Conservation (phyloP, 2,329 filamentous ascomycete species). For the Rhynchosporium agropyri region DNA sequence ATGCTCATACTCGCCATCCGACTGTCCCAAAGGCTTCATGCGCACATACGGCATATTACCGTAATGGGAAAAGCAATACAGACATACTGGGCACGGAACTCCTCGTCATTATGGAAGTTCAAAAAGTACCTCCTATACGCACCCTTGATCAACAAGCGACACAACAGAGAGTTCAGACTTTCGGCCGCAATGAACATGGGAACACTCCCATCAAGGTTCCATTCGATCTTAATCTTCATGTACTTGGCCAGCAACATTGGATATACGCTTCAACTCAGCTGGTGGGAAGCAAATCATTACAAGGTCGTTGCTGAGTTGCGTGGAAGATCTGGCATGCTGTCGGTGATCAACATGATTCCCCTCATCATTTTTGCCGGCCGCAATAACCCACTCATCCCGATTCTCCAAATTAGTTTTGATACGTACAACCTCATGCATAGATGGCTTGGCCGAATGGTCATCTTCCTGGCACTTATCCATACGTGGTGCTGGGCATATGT, state of each 20-base stretch:
- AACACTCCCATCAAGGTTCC: constrained; percentile 66
- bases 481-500: constrained; percentile 75
- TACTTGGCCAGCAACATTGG: constrained; percentile 63
- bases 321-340: constrained; percentile 81
- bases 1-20: constrained; percentile 57
- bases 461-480: constrained; percentile 71
- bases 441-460: constrained; percentile 77
- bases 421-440: constrained; percentile 91
- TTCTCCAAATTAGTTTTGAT: constrained; percentile 89
- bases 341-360: constrained; percentile 88
- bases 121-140: constrained; percentile 67
- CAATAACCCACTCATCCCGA: constrained; percentile 86
- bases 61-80: constrained; percentile 61
- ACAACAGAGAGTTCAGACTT: constrained; percentile 67
- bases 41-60: constrained; percentile 60
- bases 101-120: constrained; percentile 59
- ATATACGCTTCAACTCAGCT: constrained; percentile 66
- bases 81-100: constrained; percentile 59
- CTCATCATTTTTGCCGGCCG: constrained; percentile 85
- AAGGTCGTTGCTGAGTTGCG: constrained; percentile 79
- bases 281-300: constrained; percentile 58
- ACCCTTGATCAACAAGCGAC: constrained; percentile 64
- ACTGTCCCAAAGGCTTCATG: constrained; percentile 56
- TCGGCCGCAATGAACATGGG: constrained; percentile 62
- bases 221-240: constrained; percentile 57